Evolutionary conservation across 176 grass and related monocot species (phyloP), one percentile per base, ranked within the genome.

Genomic region (Avena sativa): DNA sequence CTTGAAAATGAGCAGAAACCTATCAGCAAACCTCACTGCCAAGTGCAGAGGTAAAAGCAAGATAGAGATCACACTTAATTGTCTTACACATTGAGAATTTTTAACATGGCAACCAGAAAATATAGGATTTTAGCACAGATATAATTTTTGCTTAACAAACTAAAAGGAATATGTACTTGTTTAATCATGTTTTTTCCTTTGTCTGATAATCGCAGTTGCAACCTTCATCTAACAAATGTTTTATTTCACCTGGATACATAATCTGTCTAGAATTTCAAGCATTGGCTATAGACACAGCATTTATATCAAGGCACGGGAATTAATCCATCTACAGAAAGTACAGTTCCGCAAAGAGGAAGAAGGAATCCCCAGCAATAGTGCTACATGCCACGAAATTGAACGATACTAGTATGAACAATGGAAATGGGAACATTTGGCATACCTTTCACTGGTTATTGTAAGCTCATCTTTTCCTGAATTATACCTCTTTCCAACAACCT

Each of bases 371-470:
- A 0, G 8, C 67, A 76, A 83, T 30, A 51, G 57, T 77, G 21
- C 52, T 49, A 56, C 34, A 80, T 74, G 50, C 21, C 14, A 86
- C 21, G 15, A 26, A 84, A 79, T 69, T 86, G 17, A 58, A 51
- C 56, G 73, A 53, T n/a, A 6, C 63, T 40, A 58, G 62, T 13
- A 65, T 23, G 28, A 67, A 64, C 44, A 20, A 34, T 28, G 40
- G n/a, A 71, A 79, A 21, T 13, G 82, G 57, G 66, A 89, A 74
- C 23, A 76, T 72, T 44, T 61, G 73, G 4, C 59, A 85, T 89
- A 98, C 96, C 96, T 96, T 85, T 98, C 96, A 58, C 93, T 96
- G 76, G 67, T 98, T 56, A 96, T 93, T 60, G 92, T 96, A 76
- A 96, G 92, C 53, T 98, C 96, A 63, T 98, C 96, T 88, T 87